Conservation (phyloP, 129 eudicot species). For the Rutidosis leptorrhynchoides region DNA sequence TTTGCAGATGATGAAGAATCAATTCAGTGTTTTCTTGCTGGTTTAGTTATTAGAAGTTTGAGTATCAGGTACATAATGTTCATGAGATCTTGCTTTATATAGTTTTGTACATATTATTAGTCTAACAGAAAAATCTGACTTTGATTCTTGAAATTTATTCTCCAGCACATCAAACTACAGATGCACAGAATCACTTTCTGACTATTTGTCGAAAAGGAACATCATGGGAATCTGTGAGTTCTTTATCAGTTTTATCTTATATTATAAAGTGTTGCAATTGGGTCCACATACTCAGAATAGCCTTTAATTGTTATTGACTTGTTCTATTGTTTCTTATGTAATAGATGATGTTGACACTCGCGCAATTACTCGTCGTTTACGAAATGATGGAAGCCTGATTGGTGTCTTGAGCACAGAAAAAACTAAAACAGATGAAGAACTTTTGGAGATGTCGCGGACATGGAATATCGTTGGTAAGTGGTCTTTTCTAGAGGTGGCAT, state of each 20-base stretch:
- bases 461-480: slow-evolving; percentile 85
- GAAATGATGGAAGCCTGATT: slow-evolving; percentile 90
- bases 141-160: slow-evolving; percentile 13
- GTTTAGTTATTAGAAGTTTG: slow-evolving; percentile 85
- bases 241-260: slow-evolving; percentile 5
- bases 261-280: not conserved
- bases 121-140: slow-evolving; percentile 5
- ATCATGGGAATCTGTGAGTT: slow-evolving; percentile 97
- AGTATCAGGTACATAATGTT: slow-evolving; percentile 62
- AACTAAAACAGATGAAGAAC: slow-evolving; percentile 74
- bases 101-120: slow-evolving; percentile 1
- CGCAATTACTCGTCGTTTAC: slow-evolving; percentile 86
- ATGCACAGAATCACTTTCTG: slow-evolving; percentile 74
- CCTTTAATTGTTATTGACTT: slow-evolving; percentile 1
- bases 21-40: slow-evolving; percentile 74
- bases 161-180: slow-evolving; percentile 89
- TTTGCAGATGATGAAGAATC: slow-evolving; percentile 92
- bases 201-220: slow-evolving; percentile 84
- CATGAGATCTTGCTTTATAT: not conserved
- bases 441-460: slow-evolving; percentile 80
- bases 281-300: not conserved
- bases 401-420: slow-evolving; percentile 97
- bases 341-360: slow-evolving; percentile 97
- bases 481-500: not conserved
- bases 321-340: slow-evolving; percentile 21